A percentile compares a stretch with the other conserved stretches of the same genome.
phyloP scores from a whole-genome alignment of 305 asterid species.

The Fraxinus albicans region DNA sequence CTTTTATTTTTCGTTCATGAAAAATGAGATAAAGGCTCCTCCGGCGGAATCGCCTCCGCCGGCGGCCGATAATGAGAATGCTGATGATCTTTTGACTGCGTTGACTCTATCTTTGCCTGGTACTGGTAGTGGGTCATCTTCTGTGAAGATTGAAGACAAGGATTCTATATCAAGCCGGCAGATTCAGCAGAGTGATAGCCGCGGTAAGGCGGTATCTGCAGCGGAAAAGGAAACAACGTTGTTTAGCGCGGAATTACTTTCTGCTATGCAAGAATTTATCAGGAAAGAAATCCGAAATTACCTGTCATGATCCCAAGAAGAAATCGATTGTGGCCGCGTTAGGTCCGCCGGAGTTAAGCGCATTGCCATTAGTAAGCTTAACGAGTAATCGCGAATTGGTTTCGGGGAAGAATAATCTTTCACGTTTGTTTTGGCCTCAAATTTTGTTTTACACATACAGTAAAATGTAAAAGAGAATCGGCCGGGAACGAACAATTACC shows the following conservation, averaged over 20 bases:
- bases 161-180: background rate
- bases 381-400: background rate
- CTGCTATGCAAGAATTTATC: slow-evolving; percentile 35
- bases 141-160: background rate
- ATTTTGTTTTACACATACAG: background rate
- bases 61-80: slow-evolving; percentile 3
- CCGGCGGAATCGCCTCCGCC: slow-evolving; percentile 15
- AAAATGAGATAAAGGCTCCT: background rate
- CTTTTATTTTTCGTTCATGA: slow-evolving; percentile 3
- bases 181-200: background rate
- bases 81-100: slow-evolving; percentile 32
- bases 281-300: slow-evolving; percentile 42
- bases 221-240: slow-evolving; percentile 8
- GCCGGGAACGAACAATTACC: background rate
- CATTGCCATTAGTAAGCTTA: slow-evolving; percentile 22
- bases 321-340: background rate
- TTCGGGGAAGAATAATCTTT: background rate
- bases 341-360: slow-evolving; percentile 16
- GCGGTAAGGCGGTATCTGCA: background rate
- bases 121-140: slow-evolving; percentile 1
- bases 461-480: background rate
- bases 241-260: slow-evolving; percentile 31
- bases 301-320: slow-evolving; percentile 18
- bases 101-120: slow-evolving; percentile 46
- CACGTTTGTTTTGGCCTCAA: background rate